These are phyloP conservation scores for Mrakia gelida DNA, from an alignment of 768 basidiomycete species.

Conservation along the genomic window DNA sequence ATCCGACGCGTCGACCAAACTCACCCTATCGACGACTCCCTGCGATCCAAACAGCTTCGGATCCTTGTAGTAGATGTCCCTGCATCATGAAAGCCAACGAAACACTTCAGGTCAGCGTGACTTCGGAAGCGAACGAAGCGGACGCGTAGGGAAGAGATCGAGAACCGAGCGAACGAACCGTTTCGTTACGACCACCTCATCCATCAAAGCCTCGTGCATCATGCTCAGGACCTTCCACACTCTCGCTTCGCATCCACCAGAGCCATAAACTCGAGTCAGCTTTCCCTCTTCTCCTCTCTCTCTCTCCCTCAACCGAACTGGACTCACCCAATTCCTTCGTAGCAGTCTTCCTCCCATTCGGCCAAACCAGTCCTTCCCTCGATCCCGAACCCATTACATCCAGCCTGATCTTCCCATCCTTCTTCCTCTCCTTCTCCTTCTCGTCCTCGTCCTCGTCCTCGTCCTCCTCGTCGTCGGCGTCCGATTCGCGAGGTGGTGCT, in stretches of 20 bases:
- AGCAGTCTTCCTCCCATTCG: neutral
- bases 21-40: slow-evolving; percentile 5
- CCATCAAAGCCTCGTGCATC: slow-evolving; percentile 7
- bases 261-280: neutral
- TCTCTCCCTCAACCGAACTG: neutral
- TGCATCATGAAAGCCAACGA: no score
- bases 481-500: neutral
- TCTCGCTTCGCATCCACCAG: neutral
- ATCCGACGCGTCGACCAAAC: neutral
- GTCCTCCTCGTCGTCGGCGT: neutral
- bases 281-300: neutral
- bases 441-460: neutral
- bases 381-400: neutral
- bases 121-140: neutral
- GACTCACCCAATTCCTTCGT: neutral
- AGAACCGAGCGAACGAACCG: neutral
- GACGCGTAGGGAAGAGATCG: no score
- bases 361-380: slow-evolving; percentile 1
- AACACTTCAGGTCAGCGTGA: no score
- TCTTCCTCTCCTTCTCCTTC: neutral
- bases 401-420: neutral
- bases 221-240: neutral
- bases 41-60: slow-evolving; percentile 16
- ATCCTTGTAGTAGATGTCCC: slow-evolving; percentile 16
- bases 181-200: slow-evolving; percentile 13